Evolutionary conservation across 2,329 filamentous ascomycete genomes (phyloP), one percentile per base, ranked within the genome.

Genomic region (Aspergillus costaricaensis): DNA sequence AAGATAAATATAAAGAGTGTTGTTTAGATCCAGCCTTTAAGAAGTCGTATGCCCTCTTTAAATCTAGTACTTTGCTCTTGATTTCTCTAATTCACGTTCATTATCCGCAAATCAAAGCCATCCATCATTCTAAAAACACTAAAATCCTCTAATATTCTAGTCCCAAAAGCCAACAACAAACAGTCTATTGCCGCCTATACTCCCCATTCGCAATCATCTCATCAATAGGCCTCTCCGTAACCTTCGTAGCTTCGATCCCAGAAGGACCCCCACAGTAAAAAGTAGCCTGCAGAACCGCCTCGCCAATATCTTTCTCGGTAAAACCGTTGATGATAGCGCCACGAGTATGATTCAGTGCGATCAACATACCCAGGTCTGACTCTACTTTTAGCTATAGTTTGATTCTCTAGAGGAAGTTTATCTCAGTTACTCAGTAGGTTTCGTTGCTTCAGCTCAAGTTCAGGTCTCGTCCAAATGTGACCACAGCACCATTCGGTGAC

Each of bases 271-370:
- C 83, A 65, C 81, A 83, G 65, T 85, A 85, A 25, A 79, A 80
- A 2, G 77, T 79, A 19, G 77, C 77, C 56, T 83, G 81, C 21
- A 82, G 62, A 41, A 83, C 76, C 5, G 85, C 83, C 74, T 89
- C 87, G 17, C 86, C 76, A 55, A 89, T 87, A 72, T 89, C 86
- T 17, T 85, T 70, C 68, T 88, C 86, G 0, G 79, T 83, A 10
- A 86, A 75, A 0, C 87, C 87, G 65, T 89, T 89, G 65, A 84
- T 87, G 64, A 86, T 74, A 1, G 86, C 87, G 0, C 86, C 86
- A 21, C 85, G 78, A n/a, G 87, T 79, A 70, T 89, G 87, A 7
- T 88, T 88, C 62, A 88, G 77, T 3, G 85, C 85, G 71, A 84
- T 85, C 49, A 89, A 77, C 83, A 89, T 88, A 51, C 82, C 86